Base-by-base conservation (phyloP, 2,329 filamentous ascomycete species). In the Colletotrichum sp. region DNA sequence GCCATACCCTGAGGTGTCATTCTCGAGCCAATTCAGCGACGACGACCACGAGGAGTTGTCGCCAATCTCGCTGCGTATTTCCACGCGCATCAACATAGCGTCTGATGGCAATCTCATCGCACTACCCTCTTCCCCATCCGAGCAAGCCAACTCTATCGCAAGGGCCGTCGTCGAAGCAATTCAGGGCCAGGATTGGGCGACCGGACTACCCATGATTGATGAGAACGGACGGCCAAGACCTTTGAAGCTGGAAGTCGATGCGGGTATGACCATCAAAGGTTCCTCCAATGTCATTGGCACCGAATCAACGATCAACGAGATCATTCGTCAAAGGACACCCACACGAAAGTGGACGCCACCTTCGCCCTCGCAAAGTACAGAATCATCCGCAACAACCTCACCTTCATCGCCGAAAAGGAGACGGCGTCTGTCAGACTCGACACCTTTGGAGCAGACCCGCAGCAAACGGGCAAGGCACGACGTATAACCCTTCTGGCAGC, bases 21-120 rank as follows among this genome's bases (percentile, higher is more conserved):
- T 65, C n/a, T 27, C 60, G 2, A 48, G 25, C 10, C 16, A 22
- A 8, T 6, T 48, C 8, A 10, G 16, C 16, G 71, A 74, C 6
- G 74, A 62, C 16, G 71, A 43, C 6, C 10, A 34, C 9, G 80
- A 82, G 43, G 78, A 80, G 12, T 77, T 81, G 60, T 85, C 85
- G 2, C 82, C 87, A 64, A 85, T 91, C 74, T 84, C 81, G 65
- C 81, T 92, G 60, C 83, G 82, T 18, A 88, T 92, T 82, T 87
- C 87, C 78, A 86, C 87, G 18, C 85, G 87, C 1, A 80, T 91
- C 79, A 83, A 79, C 75, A 83, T 92, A 78, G 81, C 82, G 48
- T 87, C 86, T 76, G 84, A 85, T 80, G 84, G 87, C 80, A 92
- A 92, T 80, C 79, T 89, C 65, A 81, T 90, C 61, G 86, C 86